Evolutionary conservation across 225 moss, liverwort and hornwort genomes (phyloP).

Genomic region (Asterella californica): DNA sequence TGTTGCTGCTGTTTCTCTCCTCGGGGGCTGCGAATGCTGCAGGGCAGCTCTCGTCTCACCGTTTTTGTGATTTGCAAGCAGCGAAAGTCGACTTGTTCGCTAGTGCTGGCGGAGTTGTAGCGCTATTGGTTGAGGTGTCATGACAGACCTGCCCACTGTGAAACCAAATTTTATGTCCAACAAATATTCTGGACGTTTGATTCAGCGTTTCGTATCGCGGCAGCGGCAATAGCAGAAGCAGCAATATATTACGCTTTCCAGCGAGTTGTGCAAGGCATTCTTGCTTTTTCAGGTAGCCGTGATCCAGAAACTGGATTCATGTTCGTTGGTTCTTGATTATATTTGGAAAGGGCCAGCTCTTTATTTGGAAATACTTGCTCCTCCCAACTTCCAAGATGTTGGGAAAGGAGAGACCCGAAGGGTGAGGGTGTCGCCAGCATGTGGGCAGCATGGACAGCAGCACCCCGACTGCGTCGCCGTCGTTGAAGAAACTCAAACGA

Average conservation of each 20-base stretch:
- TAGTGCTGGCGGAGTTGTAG: background rate
- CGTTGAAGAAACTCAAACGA: constrained; percentile 82
- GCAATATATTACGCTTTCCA: background rate
- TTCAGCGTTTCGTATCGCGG: background rate
- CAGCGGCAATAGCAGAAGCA: background rate
- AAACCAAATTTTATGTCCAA: background rate
- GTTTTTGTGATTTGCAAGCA: background rate
- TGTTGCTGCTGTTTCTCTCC: background rate
- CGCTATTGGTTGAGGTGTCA: background rate
- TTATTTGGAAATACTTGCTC: too few relatives aligned
- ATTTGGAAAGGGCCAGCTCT: too few relatives aligned
- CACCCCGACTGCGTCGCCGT: constrained; percentile 43
- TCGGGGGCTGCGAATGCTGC: background rate
- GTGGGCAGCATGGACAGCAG: constrained; percentile 52
- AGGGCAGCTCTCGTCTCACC: background rate
- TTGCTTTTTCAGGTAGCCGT: background rate
- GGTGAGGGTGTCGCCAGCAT: constrained; percentile 34
- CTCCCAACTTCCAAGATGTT: background rate
- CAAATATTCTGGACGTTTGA: background rate
- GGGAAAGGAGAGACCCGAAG: background rate
- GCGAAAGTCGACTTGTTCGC: background rate
- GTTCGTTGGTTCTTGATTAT: too few relatives aligned
- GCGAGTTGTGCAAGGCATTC: background rate
- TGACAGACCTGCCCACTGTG: background rate
- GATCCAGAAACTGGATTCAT: too few relatives aligned